Conservation (phyloP, 805 yeast species). For the Lachancea kluyveri region DNA sequence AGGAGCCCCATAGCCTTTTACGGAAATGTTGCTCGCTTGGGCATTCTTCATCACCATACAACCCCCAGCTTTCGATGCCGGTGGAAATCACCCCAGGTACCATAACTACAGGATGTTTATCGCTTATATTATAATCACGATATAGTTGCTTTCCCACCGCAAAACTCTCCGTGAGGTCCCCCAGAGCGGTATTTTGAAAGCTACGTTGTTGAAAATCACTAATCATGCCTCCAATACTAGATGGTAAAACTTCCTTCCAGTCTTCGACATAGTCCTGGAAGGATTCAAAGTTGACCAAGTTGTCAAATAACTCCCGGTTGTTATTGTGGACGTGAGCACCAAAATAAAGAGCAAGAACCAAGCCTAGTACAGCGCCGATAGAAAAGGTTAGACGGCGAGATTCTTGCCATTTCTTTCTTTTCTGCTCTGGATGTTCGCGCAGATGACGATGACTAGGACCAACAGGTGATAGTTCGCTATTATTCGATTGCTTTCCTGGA, state of each 20-base stretch:
- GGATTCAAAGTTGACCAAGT: conserved; percentile 49
- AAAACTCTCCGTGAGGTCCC: conserved; percentile 71
- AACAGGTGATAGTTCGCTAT: too few species aligned
- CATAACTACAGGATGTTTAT: conserved; percentile 77
- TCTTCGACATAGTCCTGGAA: conserved; percentile 57
- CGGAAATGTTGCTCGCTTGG: conserved; percentile 82
- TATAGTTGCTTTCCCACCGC: conserved; percentile 73
- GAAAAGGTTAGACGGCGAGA: conserved; percentile 57
- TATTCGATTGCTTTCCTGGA: conserved; percentile 7
- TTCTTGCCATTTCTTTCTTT: conserved; percentile 30
- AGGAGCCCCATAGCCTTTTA: conserved; percentile 93
- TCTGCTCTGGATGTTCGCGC: not conserved
- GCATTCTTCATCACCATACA: conserved; percentile 69
- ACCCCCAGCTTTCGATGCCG: conserved; percentile 91
- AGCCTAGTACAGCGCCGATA: conserved; percentile 69
- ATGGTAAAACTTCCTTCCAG: conserved; percentile 72
- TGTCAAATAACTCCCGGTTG: conserved; percentile 35
- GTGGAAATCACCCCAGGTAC: conserved; percentile 96
- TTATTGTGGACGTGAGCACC: conserved; percentile 34
- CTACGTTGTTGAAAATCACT: conserved; percentile 38
- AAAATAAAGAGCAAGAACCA: conserved; percentile 55
- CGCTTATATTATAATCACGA: conserved; percentile 42
- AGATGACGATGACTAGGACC: not conserved
- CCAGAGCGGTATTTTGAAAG: conserved; percentile 12
- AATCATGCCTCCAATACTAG: conserved; percentile 52